A percentile compares a stretch with the other conserved stretches of the same genome.
These are phyloP conservation scores for Pichia thaimueangensis DNA, from an alignment of 805 yeast species.

Conservation along the genomic window DNA sequence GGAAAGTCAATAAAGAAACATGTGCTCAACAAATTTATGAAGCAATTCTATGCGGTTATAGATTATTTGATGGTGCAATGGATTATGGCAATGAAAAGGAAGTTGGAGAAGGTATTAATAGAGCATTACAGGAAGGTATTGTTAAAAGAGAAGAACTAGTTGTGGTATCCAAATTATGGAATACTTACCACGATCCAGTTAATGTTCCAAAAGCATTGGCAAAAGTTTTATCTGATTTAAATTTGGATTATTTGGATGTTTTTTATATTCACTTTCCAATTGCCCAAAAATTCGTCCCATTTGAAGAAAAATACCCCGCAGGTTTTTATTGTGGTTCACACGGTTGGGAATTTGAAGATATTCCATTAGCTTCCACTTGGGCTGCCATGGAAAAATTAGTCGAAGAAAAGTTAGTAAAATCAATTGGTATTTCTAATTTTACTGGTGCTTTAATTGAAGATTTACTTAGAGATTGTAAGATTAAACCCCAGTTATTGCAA, in stretches of 20 bases:
- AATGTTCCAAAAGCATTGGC: conserved; percentile 61
- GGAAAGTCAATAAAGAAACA: conserved; percentile 46
- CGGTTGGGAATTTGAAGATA: conserved; percentile 49
- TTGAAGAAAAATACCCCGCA: conserved; percentile 76
- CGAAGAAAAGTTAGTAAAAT: conserved; percentile 47
- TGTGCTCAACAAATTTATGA: conserved; percentile 56
- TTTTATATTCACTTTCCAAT: conserved; percentile 89
- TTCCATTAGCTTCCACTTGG: conserved; percentile 72
- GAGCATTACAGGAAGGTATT: conserved; percentile 61
- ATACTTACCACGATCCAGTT: conserved; percentile 71
- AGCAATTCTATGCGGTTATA: conserved; percentile 80
- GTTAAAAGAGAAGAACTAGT: conserved; percentile 71
- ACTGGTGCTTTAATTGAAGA: conserved; percentile 64
- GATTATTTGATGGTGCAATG: conserved; percentile 66
- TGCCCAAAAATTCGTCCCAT: conserved; percentile 75
- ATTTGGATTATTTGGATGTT: conserved; percentile 73
- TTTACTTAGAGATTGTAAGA: conserved; percentile 58
- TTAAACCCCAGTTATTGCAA: conserved; percentile 75
- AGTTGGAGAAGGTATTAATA: conserved; percentile 50
- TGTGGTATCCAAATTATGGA: conserved; percentile 85
- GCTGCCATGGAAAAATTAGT: conserved; percentile 66
- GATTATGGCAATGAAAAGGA: conserved; percentile 69
- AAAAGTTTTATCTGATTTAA: conserved; percentile 61
- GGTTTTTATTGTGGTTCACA: conserved; percentile 57
- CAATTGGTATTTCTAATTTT: conserved; percentile 82